Conservation (phyloP, 768 basidiomycete species). For the Lactarius hatsudake region DNA sequence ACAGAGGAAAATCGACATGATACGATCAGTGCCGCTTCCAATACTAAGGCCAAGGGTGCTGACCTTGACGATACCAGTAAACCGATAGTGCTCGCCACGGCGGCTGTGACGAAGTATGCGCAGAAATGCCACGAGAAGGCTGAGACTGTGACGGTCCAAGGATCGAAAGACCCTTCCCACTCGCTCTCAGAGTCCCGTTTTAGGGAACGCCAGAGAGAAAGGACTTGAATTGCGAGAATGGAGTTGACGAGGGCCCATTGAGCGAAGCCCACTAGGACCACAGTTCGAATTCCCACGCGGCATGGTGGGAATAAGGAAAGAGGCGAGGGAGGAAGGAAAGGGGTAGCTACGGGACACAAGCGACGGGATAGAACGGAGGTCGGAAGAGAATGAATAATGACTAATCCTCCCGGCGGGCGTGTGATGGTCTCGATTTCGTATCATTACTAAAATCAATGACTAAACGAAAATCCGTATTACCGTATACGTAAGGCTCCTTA, state of each 20-base stretch:
- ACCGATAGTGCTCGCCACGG: slow-evolving; percentile 58
- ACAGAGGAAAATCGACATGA: background rate
- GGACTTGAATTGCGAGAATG: slow-evolving; percentile 41
- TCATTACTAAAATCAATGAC: background rate
- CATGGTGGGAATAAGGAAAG: slow-evolving; percentile 9
- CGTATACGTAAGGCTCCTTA: background rate
- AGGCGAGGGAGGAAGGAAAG: background rate
- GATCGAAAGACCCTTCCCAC: slow-evolving; percentile 45
- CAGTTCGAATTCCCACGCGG: slow-evolving; percentile 35
- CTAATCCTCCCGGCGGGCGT: background rate
- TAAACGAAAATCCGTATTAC: too few relatives aligned
- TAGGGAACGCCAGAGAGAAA: slow-evolving; percentile 44
- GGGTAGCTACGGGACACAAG: background rate
- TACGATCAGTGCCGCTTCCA: background rate
- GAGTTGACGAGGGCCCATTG: slow-evolving; percentile 42
- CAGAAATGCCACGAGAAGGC: slow-evolving; percentile 57
- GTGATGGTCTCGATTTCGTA: too few relatives aligned
- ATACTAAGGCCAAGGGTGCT: slow-evolving; percentile 19
- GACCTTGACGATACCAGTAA: slow-evolving; percentile 70
- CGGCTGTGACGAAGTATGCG: slow-evolving; percentile 65
- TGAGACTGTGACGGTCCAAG: slow-evolving; percentile 41
- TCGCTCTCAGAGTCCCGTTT: slow-evolving; percentile 48
- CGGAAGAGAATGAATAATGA: background rate
- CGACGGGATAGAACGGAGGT: too few relatives aligned
- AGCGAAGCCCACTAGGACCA: slow-evolving; percentile 40